A percentile compares a stretch with the other conserved stretches of the same genome.
Evolutionary conservation across 2,329 filamentous ascomycete genomes (phyloP).

Genomic region (Aspergillus intermedius): DNA sequence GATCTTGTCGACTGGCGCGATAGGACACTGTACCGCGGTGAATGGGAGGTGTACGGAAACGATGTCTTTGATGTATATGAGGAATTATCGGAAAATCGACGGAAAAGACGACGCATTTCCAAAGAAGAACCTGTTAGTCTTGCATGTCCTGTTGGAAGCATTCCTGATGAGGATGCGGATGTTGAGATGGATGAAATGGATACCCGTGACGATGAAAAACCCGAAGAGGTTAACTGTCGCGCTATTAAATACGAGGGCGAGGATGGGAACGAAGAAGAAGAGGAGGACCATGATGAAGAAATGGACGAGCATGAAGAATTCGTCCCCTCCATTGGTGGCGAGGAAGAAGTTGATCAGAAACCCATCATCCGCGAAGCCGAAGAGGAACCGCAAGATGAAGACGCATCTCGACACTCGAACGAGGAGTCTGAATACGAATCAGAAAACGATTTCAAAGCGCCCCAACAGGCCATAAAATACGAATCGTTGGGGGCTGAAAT

Average conservation of each 20-base stretch:
- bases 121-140: not conserved
- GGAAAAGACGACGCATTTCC: slow-evolving; percentile 21
- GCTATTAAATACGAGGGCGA: not conserved
- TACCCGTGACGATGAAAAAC: not conserved
- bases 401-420: not conserved
- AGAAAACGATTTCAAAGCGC: not conserved
- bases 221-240: not conserved
- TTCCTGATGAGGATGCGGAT: not conserved
- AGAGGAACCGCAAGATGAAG: not conserved
- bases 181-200: slow-evolving; percentile 4
- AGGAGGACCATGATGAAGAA: not conserved
- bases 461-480: not conserved
- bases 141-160: not conserved
- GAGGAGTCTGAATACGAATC: not conserved
- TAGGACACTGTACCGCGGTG: slow-evolving; percentile 38
- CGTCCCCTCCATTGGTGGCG: not conserved
- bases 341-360: not conserved
- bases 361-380: not conserved
- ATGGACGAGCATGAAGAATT: not conserved
- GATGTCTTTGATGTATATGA: slow-evolving; percentile 22
- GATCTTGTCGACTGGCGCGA: slow-evolving; percentile 45
- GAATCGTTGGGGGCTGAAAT: not conserved
- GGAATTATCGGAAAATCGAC: slow-evolving; percentile 23
- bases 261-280: not conserved
- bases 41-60: slow-evolving; percentile 45